Conservation (phyloP, 2,329 filamentous ascomycete genomes). For the Fusarium sp. region DNA sequence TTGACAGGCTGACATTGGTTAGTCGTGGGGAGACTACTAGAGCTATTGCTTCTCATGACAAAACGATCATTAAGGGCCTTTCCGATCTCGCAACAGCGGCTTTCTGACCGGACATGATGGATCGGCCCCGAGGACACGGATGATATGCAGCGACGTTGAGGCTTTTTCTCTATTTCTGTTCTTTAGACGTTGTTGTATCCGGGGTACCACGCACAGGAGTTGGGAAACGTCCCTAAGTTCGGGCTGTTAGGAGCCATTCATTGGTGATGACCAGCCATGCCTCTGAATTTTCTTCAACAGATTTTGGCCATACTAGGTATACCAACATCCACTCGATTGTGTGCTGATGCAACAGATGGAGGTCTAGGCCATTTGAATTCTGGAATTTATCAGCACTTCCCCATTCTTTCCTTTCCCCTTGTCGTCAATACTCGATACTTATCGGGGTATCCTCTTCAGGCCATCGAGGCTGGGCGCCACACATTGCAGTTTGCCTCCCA, state of each 20-base stretch:
- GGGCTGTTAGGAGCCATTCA: slow-evolving; percentile 1
- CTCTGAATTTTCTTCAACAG: slow-evolving; percentile 1
- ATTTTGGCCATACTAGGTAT: not conserved
- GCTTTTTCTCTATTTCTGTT: slow-evolving; percentile 10
- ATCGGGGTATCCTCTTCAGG: slow-evolving; percentile 18
- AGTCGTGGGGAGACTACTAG: not conserved
- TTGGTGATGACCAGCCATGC: not conserved
- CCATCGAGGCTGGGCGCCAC: slow-evolving; percentile 36
- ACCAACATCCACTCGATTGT: slow-evolving; percentile 3
- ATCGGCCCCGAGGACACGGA: slow-evolving; percentile 14
- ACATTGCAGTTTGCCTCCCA: slow-evolving; percentile 37
- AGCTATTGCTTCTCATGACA: slow-evolving; percentile 6
- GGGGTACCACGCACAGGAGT: not conserved
- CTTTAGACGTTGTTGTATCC: slow-evolving; percentile 7
- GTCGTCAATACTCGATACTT: slow-evolving; percentile 3
- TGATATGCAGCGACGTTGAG: slow-evolving; percentile 37
- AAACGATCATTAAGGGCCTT: slow-evolving; percentile 1
- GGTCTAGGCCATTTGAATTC: slow-evolving; percentile 22
- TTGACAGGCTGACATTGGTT: slow-evolving; percentile 11
- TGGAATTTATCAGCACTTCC: slow-evolving; percentile 6
- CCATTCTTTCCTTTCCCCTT: slow-evolving; percentile 2
- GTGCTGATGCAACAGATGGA: not conserved
- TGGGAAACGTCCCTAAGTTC: slow-evolving; percentile 1
- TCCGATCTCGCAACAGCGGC: slow-evolving; percentile 29
- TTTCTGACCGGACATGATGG: slow-evolving; percentile 1